Percentiles rank a stretch among this genome's conserved stretches.
Conservation (phyloP, 2,329 filamentous ascomycete genomes). For the Sphaceloma murrayae region DNA sequence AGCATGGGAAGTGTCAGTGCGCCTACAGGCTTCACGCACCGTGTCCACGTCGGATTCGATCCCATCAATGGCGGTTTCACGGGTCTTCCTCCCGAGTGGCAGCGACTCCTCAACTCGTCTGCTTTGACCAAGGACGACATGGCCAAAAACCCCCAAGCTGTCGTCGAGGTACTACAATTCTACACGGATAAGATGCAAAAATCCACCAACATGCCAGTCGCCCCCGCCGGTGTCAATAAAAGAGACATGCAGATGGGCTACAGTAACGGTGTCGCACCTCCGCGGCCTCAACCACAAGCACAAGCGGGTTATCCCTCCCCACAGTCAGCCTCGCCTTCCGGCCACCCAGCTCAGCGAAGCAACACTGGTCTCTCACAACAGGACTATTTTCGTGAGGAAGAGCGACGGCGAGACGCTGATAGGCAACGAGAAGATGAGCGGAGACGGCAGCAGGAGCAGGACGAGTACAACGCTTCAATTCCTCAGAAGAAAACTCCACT, state of each 20-base stretch:
- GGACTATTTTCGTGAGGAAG: slow-evolving; percentile 30
- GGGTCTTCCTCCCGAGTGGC: slow-evolving; percentile 91
- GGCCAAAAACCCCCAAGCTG: slow-evolving; percentile 72
- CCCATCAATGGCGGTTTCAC: slow-evolving; percentile 91
- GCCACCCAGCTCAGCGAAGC: slow-evolving; percentile 16
- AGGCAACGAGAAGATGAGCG: slow-evolving; percentile 36
- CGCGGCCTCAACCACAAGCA: slow-evolving; percentile 39
- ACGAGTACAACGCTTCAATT: slow-evolving; percentile 76
- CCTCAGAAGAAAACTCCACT: slow-evolving; percentile 71
- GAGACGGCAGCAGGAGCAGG: slow-evolving; percentile 60
- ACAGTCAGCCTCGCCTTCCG: slow-evolving; percentile 17
- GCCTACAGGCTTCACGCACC: slow-evolving; percentile 94
- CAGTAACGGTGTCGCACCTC: slow-evolving; percentile 37
- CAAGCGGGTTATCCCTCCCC: slow-evolving; percentile 29
- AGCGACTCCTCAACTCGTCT: slow-evolving; percentile 87
- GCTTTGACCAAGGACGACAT: slow-evolving; percentile 98
- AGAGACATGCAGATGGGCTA: slow-evolving; percentile 43
- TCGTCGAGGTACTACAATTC: slow-evolving; percentile 69
- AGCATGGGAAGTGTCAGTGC: slow-evolving; percentile 99
- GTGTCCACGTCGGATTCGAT: slow-evolving; percentile 95
- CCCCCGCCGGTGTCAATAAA: slow-evolving; percentile 56
- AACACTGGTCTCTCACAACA: slow-evolving; percentile 28
- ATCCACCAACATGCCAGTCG: slow-evolving; percentile 58
- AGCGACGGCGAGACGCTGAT: slow-evolving; percentile 30
- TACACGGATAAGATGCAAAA: slow-evolving; percentile 72